These are phyloP conservation scores for Leishmania mexicana DNA, from an alignment of 208 protist species.

Conservation along the genomic window DNA sequence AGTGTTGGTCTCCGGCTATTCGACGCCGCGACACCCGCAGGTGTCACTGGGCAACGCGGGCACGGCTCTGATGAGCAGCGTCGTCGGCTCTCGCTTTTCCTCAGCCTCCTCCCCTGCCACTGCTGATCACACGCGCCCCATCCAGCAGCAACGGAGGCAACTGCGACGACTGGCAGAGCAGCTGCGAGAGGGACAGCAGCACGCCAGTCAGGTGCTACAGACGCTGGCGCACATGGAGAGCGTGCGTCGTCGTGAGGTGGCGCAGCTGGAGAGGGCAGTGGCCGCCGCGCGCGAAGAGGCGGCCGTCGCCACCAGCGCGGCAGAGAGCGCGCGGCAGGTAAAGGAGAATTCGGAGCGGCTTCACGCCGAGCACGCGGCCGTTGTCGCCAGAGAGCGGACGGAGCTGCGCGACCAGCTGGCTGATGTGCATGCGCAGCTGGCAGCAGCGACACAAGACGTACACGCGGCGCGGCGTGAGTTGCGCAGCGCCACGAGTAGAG, in stretches of 20 bases:
- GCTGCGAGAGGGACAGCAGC: conserved; percentile 34
- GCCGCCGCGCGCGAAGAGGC: conserved; percentile 19
- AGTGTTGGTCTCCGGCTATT: conserved; percentile 9
- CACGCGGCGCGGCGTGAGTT: conserved; percentile 11
- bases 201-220: conserved; percentile 24
- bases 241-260: conserved; percentile 27
- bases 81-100: conserved; percentile 16
- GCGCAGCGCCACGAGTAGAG: neutral
- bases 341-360: conserved; percentile 33
- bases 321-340: conserved; percentile 16
- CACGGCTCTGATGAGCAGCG: conserved; percentile 9
- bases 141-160: conserved; percentile 32
- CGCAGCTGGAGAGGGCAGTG: conserved; percentile 30
- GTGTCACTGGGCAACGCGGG: conserved; percentile 4
- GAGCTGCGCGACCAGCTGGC: conserved; percentile 33
- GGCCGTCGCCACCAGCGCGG: conserved; percentile 25
- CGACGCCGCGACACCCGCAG: conserved; percentile 23
- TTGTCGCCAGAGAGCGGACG: conserved; percentile 28
- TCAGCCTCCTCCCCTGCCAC: conserved; percentile 3
- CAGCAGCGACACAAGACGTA: conserved; percentile 14
- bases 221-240: conserved; percentile 15
- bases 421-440: conserved; percentile 33
- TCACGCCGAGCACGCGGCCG: conserved; percentile 24
- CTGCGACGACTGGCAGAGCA: conserved; percentile 33
- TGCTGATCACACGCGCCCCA: conserved; percentile 7